Base-by-base conservation (phyloP, 2,329 filamentous ascomycete genomes). In the Niveomyces coronatus region DNA sequence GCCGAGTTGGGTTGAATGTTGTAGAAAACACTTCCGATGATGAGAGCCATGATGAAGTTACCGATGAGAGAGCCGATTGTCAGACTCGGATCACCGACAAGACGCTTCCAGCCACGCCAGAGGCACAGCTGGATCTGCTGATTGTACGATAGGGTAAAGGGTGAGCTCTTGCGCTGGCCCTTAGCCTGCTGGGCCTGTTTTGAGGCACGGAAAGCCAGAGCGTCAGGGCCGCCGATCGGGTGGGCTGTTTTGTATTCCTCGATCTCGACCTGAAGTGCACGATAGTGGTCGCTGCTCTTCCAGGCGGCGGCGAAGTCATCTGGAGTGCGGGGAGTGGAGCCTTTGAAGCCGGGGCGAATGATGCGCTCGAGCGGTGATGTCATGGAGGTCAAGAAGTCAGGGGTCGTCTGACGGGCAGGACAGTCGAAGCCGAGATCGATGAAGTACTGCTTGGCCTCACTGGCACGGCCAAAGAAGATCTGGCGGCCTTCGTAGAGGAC, bases 111-210 rank as follows among this genome's bases (percentile, higher is more conserved):
- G 9, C 85, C 86, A 53, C 88, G 81, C 67, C 78, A 79, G 34
- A 94, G 64, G 55, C 87, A 94, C 10, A 95, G 75, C 43, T 71
- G 57, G 45, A 94, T 60, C 58, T 95, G 88, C 57, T 88, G 79
- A 4, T 43, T 35, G 47, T 81, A 84, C 0, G 85, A 89, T 26
- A 94, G 65, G 1, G 85, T 94, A 58, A 81, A 94, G 0, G 88
- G 86, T 2, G 85, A 93, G 55, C 76, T 75, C 34, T 70, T 58
- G 3, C 85, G 80, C 53, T 73, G 69, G 19, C 61, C 52, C 52
- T 66, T 71, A 46, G 75, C 70, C 53, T 77, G 73, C 54, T 75
- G 69, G 11, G 64, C 64, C 36, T 62, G 58, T 58, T 62, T 69
- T 40, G 64, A 66, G n/a, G 62, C 65, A 44, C 73, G 71, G 64